A percentile compares a stretch with the other conserved stretches of the same genome.
These are phyloP conservation scores for Carallia brachiata DNA, from an alignment of 345 rosid species.

Conservation along the genomic window DNA sequence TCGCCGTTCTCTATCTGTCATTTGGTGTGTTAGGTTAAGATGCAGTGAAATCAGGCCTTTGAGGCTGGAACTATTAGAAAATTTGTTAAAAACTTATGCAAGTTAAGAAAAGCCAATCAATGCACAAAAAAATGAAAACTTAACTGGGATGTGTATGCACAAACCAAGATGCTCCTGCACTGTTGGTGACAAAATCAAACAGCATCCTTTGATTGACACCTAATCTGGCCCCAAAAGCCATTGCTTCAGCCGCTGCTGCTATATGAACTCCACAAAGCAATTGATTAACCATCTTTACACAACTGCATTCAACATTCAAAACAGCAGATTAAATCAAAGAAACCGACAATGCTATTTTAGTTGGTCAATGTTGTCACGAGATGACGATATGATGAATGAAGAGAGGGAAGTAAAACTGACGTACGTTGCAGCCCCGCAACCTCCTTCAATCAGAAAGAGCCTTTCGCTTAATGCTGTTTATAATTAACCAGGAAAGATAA, in stretches of 20 bases:
- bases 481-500: conserved; percentile 1
- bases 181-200: conserved; percentile 54
- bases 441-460: conserved; percentile 85
- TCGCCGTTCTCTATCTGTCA: too few relatives aligned
- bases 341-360: too few relatives aligned
- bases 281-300: conserved; percentile 92
- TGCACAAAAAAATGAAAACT: background rate
- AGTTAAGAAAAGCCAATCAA: too few relatives aligned
- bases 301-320: conserved; percentile 35
- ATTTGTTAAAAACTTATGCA: too few relatives aligned
- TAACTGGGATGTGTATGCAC: background rate
- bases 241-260: conserved; percentile 94
- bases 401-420: too few relatives aligned
- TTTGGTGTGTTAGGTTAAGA: too few relatives aligned
- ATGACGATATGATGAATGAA: background rate
- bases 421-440: conserved; percentile 95
- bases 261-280: conserved; percentile 98
- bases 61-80: too few relatives aligned
- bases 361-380: background rate
- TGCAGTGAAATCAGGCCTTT: too few relatives aligned
- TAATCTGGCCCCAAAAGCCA: conserved; percentile 91
- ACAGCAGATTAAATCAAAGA: background rate
- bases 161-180: conserved; percentile 88
- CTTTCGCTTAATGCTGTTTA: conserved; percentile 86
- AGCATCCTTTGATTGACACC: conserved; percentile 77